Conservation (phyloP, 2,329 filamentous ascomycete species). For the Gaeumannomyces tritici region DNA sequence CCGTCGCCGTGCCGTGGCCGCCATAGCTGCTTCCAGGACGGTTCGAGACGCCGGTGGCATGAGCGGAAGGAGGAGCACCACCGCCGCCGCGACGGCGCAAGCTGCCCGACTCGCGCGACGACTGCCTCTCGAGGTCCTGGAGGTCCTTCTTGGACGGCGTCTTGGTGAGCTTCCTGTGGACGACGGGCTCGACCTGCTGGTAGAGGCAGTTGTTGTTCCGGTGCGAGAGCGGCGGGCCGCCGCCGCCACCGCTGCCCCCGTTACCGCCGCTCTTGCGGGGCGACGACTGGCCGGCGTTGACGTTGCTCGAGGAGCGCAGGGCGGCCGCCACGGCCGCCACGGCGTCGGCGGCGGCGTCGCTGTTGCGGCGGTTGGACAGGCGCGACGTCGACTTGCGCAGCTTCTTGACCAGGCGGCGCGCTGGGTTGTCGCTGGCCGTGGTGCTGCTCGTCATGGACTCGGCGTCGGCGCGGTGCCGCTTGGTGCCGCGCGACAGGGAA, state of each 20-base stretch:
- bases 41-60: neutral
- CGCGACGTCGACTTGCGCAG: constrained; percentile 40
- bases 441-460: constrained; percentile 5
- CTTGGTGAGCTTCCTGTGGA: constrained; percentile 2
- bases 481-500: constrained; percentile 5
- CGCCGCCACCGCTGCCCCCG: too few relatives aligned
- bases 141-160: neutral
- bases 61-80: neutral
- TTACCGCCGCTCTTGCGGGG: neutral
- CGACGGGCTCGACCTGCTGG: neutral
- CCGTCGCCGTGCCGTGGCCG: neutral
- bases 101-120: neutral
- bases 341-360: neutral
- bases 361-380: constrained; percentile 25
- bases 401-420: constrained; percentile 36
- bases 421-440: constrained; percentile 18
- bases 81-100: neutral
- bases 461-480: constrained; percentile 4
- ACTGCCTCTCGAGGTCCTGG: neutral
- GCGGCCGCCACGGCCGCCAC: neutral
- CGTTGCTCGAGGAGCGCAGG: constrained; percentile 7
- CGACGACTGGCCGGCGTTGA: constrained; percentile 8
- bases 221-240: neutral
- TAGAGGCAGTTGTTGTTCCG: neutral
- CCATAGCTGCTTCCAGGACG: neutral